A percentile compares a stretch with the other conserved stretches of the same genome.
phyloP scores from a whole-genome alignment of 2,329 filamentous ascomycete species.

The Aotearoamyces nothofagi region DNA sequence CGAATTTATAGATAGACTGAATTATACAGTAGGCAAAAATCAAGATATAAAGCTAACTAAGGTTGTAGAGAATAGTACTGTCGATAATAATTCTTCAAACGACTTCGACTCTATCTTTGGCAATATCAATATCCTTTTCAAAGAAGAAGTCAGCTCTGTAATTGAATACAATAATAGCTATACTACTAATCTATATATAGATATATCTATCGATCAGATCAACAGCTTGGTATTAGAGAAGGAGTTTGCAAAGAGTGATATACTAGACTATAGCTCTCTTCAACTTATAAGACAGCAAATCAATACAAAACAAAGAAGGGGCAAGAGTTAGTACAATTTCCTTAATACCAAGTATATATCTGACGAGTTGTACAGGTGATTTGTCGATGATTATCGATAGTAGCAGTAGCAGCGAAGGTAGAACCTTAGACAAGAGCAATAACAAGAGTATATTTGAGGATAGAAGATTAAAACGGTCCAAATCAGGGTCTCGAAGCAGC shows the following conservation, averaged over 20 bases:
- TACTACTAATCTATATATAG: background rate
- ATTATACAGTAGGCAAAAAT: background rate
- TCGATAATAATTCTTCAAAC: background rate
- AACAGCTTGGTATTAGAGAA: constrained; percentile 1
- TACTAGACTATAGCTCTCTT: background rate
- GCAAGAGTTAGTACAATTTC: constrained; percentile 1
- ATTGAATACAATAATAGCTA: background rate
- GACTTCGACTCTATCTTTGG: background rate
- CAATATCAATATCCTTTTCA: background rate
- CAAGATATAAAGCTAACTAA: constrained; percentile 1
- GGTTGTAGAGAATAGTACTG: background rate
- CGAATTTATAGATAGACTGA: background rate
- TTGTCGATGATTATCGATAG: background rate
- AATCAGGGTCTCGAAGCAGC: constrained; percentile 1
- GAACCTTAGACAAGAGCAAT: background rate
- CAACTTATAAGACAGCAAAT: background rate
- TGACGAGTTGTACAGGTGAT: constrained; percentile 1
- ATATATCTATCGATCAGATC: background rate
- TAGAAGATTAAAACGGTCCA: background rate
- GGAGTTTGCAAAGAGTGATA: background rate
- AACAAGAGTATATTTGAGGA: background rate
- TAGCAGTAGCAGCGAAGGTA: background rate
- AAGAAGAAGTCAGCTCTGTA: background rate
- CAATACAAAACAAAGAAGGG: background rate
- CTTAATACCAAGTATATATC: constrained; percentile 1